Conservation (phyloP, 169 alveolate genomes). For the Eimeria zaria region DNA sequence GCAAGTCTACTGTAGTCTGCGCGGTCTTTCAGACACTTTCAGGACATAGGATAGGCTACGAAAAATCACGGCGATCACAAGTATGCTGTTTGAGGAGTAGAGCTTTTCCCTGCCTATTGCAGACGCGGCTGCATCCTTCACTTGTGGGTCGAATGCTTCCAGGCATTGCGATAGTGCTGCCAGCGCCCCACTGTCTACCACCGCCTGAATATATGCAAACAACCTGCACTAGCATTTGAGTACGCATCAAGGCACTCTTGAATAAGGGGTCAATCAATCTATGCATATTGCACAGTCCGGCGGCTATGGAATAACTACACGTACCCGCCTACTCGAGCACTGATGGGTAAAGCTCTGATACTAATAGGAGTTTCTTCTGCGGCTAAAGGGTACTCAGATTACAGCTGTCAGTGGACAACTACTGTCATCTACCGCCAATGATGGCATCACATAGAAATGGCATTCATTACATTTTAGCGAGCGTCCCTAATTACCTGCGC, state of each 20-base stretch:
- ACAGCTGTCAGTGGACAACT: neutral
- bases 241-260: too few species aligned
- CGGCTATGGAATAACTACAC: neutral
- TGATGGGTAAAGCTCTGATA: neutral
- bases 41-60: neutral
- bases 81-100: neutral
- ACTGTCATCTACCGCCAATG: neutral
- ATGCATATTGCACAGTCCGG: neutral
- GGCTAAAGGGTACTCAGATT: neutral
- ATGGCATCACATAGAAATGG: neutral
- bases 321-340: neutral
- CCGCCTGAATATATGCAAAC: conserved; percentile 87
- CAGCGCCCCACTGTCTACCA: conserved; percentile 96
- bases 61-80: neutral
- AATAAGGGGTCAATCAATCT: neutral
- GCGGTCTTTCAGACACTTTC: neutral
- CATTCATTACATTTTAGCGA: neutral
- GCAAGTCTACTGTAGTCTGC: neutral
- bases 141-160: conserved; percentile 98
- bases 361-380: neutral
- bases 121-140: conserved; percentile 96
- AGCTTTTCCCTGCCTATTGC: conserved; percentile 86
- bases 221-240: neutral
- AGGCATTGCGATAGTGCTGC: conserved; percentile 96
- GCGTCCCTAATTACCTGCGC: conserved; percentile 90